Conservation (phyloP, 164 flowering plant species). For the Vitis rupestris region DNA sequence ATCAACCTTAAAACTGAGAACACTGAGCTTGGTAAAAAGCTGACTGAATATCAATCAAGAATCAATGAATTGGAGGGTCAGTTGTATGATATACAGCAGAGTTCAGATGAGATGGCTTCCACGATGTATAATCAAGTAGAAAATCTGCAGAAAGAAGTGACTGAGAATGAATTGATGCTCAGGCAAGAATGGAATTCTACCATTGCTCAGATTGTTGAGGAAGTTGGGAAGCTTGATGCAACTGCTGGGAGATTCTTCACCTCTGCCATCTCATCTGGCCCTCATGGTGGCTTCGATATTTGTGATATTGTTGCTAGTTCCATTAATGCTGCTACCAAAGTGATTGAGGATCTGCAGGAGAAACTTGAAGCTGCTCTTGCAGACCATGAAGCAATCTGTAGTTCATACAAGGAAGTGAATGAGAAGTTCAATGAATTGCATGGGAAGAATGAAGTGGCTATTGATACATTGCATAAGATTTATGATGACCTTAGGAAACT, state of each 20-base stretch:
- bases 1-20: conserved; percentile 33
- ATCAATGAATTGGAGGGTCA: conserved; percentile 45
- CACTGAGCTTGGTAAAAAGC: conserved; percentile 34
- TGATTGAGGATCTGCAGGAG: conserved; percentile 48
- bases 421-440: conserved; percentile 38
- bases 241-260: conserved; percentile 17
- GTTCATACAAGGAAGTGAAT: conserved; percentile 36
- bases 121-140: conserved; percentile 35
- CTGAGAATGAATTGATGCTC: conserved; percentile 32
- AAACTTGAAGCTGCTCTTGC: conserved; percentile 47
- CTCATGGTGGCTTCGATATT: conserved; percentile 23
- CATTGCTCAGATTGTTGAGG: conserved; percentile 35
- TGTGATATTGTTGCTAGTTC: conserved; percentile 32
- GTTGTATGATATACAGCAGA: conserved; percentile 35
- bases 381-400: conserved; percentile 34
- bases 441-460: conserved; percentile 40
- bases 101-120: conserved; percentile 39
- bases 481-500: conserved; percentile 44
- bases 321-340: conserved; percentile 46
- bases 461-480: conserved; percentile 36
- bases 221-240: conserved; percentile 48
- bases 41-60: conserved; percentile 36
- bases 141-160: conserved; percentile 44
- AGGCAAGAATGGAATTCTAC: conserved; percentile 52
- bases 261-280: conserved; percentile 12